Conservation (phyloP, 176 grass and related monocot species). For the Musa schizocarpa region DNA sequence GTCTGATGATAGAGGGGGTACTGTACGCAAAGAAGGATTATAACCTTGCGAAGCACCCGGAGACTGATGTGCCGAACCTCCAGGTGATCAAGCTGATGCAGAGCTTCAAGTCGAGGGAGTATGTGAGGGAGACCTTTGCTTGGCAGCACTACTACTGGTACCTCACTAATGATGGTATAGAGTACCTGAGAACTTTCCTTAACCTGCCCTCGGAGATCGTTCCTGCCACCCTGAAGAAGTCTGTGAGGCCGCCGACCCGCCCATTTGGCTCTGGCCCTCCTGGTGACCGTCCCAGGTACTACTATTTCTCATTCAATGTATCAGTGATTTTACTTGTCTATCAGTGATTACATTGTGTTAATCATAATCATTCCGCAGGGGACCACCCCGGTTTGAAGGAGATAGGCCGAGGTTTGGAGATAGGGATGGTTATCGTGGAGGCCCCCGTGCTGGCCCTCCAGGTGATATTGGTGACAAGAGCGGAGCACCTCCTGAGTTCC, state of each 20-base stretch:
- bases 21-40: conserved; percentile 95
- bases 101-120: conserved; percentile 99
- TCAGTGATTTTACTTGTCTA: too few species aligned
- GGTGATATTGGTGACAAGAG: conserved; percentile 71
- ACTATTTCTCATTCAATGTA: not conserved
- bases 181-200: conserved; percentile 72
- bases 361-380: conserved; percentile 23
- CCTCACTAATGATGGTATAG: conserved; percentile 91
- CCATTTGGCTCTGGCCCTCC: conserved; percentile 72
- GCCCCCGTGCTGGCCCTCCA: conserved; percentile 61
- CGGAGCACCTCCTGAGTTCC: conserved; percentile 78
- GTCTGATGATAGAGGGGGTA: conserved; percentile 52
- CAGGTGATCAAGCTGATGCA: conserved; percentile 99
- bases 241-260: conserved; percentile 58
- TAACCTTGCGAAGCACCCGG: conserved; percentile 81
- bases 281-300: conserved; percentile 80
- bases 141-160: conserved; percentile 99
- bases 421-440: conserved; percentile 81
- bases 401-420: conserved; percentile 90
- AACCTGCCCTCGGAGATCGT: conserved; percentile 96
- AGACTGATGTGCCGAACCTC: conserved; percentile 74
- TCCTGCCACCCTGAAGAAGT: conserved; percentile 81
- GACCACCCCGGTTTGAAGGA: conserved; percentile 52
- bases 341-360: too few species aligned
- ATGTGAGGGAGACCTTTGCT: conserved; percentile 87